A percentile compares a stretch with the other conserved stretches of the same genome.
These are phyloP conservation scores for Solanum infundibuliforme DNA, from an alignment of 257 asterid genomes.

Conservation along the genomic window DNA sequence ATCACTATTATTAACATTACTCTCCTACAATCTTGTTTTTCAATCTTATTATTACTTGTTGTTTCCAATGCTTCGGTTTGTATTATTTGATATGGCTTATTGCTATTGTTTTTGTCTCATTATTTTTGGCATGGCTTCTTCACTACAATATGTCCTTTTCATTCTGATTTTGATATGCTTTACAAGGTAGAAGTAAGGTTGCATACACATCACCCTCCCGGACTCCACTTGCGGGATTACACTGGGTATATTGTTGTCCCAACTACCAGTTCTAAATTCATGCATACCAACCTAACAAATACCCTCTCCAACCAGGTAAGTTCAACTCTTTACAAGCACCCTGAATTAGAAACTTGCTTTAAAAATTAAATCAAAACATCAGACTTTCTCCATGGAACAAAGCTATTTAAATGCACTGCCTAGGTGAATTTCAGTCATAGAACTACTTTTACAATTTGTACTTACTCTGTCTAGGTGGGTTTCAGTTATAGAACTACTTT, in stretches of 20 bases:
- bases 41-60: not conserved
- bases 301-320: not conserved
- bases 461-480: not conserved
- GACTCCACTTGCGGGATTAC: not conserved
- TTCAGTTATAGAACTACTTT: not conserved
- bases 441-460: not conserved
- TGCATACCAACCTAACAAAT: not conserved
- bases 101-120: not conserved
- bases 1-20: not conserved
- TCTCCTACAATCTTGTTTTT: not conserved
- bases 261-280: not conserved
- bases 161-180: not conserved
- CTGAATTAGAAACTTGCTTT: not conserved
- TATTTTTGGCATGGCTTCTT: not conserved
- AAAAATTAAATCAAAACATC: not conserved
- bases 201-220: not conserved
- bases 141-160: not conserved
- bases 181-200: not conserved
- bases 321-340: not conserved
- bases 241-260: not conserved
- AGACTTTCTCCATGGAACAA: not conserved
- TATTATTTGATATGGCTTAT: not conserved
- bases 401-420: not conserved
- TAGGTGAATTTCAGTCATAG: not conserved
- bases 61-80: not conserved